Conservation (phyloP, 2,329 filamentous ascomycete genomes). For the Zymoseptoria ardabiliae region DNA sequence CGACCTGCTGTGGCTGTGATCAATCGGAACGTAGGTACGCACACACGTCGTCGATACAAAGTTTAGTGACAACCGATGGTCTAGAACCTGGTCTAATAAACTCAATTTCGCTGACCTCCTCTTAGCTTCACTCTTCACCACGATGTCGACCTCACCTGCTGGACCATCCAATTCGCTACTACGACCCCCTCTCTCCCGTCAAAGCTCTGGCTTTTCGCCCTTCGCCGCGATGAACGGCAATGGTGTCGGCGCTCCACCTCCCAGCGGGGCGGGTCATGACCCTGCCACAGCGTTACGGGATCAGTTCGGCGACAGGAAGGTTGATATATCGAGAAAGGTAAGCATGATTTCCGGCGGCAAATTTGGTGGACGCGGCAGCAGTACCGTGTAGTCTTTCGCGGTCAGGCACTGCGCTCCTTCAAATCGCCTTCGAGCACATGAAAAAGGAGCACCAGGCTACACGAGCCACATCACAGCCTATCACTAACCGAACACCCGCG, state of each 20-base stretch:
- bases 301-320: slow-evolving; percentile 16
- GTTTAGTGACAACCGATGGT: neutral
- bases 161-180: neutral
- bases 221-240: neutral
- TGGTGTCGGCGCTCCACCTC: neutral
- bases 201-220: neutral
- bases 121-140: neutral
- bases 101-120: neutral
- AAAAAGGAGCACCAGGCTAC: slow-evolving; percentile 14
- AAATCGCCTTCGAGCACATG: neutral
- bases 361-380: neutral
- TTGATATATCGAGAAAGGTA: neutral
- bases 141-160: neutral
- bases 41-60: neutral
- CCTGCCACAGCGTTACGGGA: slow-evolving; percentile 9
- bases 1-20: neutral
- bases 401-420: neutral
- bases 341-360: neutral
- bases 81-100: neutral
- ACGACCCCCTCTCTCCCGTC: neutral
- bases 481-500: neutral
- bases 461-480: slow-evolving; percentile 13
- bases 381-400: neutral
- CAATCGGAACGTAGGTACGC: neutral
- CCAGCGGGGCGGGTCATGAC: neutral